phyloP scores from a whole-genome alignment of 2,329 filamentous ascomycete species.

The Beauveria varroae region DNA sequence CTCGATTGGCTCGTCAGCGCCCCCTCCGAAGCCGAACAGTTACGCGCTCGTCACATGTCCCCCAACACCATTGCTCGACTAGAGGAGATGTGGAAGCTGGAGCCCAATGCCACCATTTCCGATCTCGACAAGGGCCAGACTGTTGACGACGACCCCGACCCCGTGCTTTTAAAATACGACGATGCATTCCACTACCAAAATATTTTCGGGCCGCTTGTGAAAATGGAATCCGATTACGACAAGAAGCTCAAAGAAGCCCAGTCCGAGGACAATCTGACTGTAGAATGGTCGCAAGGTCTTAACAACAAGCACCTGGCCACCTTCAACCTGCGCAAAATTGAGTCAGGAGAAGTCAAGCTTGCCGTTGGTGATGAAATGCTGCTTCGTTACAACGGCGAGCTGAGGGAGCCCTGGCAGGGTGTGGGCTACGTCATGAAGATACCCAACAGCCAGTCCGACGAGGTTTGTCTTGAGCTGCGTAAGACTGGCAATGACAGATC shows the following conservation, averaged over 20 bases:
- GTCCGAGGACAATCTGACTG: constrained; percentile 88
- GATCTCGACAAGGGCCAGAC: constrained; percentile 87
- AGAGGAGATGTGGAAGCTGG: constrained; percentile 98
- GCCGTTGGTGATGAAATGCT: constrained; percentile 98
- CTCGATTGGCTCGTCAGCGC: constrained; percentile 85
- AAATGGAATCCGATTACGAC: constrained; percentile 98
- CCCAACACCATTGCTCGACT: constrained; percentile 93
- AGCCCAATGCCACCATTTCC: constrained; percentile 76
- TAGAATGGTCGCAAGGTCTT: constrained; percentile 89
- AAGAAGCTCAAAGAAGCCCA: constrained; percentile 98
- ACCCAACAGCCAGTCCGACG: constrained; percentile 96
- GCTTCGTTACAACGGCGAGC: constrained; percentile 88
- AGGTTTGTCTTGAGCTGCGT: constrained; percentile 90
- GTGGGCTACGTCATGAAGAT: constrained; percentile 99
- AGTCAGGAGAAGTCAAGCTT: constrained; percentile 94
- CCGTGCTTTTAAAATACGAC: constrained; percentile 88
- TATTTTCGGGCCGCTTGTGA: constrained; percentile 94
- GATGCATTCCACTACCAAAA: constrained; percentile 99
- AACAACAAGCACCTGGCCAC: constrained; percentile 97
- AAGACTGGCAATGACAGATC: constrained; percentile 94
- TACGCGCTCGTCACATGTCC: constrained; percentile 86
- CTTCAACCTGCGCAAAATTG: constrained; percentile 93
- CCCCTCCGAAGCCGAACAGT: constrained; percentile 89
- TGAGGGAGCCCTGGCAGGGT: constrained; percentile 89
- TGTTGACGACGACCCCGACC: constrained; percentile 90